Percentiles rank a stretch among this genome's conserved stretches.
Evolutionary conservation across 257 asterid species (phyloP).

Genomic region (Solanum corneliomulleri): DNA sequence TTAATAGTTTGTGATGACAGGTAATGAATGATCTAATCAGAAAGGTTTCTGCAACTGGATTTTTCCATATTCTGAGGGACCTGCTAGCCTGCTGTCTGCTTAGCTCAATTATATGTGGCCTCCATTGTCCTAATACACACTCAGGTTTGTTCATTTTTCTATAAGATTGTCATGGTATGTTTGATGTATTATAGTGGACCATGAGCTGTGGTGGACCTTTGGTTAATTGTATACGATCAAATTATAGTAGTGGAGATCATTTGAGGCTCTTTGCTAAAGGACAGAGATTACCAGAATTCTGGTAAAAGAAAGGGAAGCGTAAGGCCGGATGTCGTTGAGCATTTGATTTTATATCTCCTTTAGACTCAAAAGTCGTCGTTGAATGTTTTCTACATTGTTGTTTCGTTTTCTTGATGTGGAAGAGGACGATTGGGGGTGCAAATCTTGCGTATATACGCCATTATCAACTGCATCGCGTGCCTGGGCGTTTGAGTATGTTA

Average conservation of each 20-base stretch:
- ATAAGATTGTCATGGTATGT: not conserved
- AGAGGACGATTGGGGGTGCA: not conserved
- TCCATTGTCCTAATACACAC: not conserved
- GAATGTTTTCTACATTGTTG: not conserved
- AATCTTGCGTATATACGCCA: not conserved
- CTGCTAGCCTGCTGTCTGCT: not conserved
- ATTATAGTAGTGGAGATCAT: not conserved
- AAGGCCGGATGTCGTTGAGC: not conserved
- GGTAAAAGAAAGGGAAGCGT: not conserved
- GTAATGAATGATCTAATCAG: not conserved
- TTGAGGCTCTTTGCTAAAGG: not conserved
- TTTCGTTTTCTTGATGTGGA: not conserved
- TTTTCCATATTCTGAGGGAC: not conserved
- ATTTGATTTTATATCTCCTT: not conserved
- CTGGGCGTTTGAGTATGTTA: not conserved
- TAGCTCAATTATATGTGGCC: constrained; percentile 1
- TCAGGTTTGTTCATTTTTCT: not conserved
- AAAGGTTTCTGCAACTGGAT: not conserved
- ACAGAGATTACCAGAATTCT: not conserved
- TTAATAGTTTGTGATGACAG: not conserved
- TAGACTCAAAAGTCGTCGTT: not conserved
- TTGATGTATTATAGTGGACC: not conserved
- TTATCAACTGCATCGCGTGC: not conserved
- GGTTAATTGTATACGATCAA: not conserved
- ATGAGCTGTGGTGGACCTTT: not conserved